Base-by-base conservation (phyloP, 306 rosid genomes). In the Dicorynia guianensis region DNA sequence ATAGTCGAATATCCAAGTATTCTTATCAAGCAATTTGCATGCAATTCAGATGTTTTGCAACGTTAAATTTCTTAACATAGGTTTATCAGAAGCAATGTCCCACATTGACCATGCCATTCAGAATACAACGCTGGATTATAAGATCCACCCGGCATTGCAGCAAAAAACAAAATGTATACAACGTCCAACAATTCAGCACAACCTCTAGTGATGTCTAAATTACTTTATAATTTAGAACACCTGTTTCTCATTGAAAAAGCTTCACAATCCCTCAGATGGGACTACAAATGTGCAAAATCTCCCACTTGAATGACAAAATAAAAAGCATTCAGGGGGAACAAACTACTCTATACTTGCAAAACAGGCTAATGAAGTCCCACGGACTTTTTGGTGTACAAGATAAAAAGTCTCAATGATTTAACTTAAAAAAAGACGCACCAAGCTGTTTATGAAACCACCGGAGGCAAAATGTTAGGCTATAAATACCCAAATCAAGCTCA, bases 261-360 rank as follows among this genome's bases (percentile, higher is more conserved):
- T 64, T 63, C 85, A 67, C 66, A 64, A 78, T 70, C 86, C 77
- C 50, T 64, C 80, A 79, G 78, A 71, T 64, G 57, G 85, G 67
- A 67, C 72, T 71, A 78, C 57, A 67, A 74, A 74, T 80, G 80
- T 82, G 86, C 81, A 82, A 82, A 85, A 81, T 52, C 88, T 65
- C 93, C 94, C 96, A 79, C 86, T 79, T 64, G 90, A 87, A 86
- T 73, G 85, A 89, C 89, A 80, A 78, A 72, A 80, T 79, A 87
- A 92, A 83, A 82, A 73, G 81, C 84, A 90, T 79, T 82, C 96
- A 85, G 83, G 86, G 54, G 87, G 75, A 67, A 77, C 63, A 59
- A 76, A 77, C 83, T 62, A 68, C 55, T 40, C 76, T 81, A 84
- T 77, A 59, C 80, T 75, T 69, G 64, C 63, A 77, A 83, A 83